A percentile compares a stretch with the other conserved stretches of the same genome.
Evolutionary conservation across 441 rosid species (phyloP).

Genomic region (Populus hybrid): DNA sequence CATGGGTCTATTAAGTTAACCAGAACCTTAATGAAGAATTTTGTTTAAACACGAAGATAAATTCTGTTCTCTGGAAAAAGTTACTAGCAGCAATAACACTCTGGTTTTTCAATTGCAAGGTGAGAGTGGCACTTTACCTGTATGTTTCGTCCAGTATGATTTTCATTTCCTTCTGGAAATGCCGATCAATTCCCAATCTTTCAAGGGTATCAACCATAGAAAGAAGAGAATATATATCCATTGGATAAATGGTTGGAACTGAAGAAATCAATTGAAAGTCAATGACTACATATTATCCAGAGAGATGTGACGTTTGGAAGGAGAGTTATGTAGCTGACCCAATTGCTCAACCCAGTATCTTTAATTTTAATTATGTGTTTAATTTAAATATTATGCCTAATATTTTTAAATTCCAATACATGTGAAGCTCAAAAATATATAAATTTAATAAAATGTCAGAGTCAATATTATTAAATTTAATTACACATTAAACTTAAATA

Average conservation of each 20-base stretch:
- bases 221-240: conserved; percentile 52
- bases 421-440: no score
- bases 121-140: conserved; percentile 35
- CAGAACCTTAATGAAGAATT: background rate
- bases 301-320: conserved; percentile 1
- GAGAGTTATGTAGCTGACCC: conserved; percentile 10
- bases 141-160: conserved; percentile 50
- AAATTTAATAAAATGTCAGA: no score
- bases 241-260: conserved; percentile 79
- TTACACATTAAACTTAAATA: no score
- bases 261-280: conserved; percentile 23
- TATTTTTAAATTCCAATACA: no score
- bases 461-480: no score
- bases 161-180: conserved; percentile 59
- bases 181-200: conserved; percentile 62
- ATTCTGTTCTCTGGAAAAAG: background rate
- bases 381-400: no score
- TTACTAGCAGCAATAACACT: conserved; percentile 2
- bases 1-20: background rate
- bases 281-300: conserved; percentile 7
- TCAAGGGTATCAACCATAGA: conserved; percentile 53
- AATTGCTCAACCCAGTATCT: background rate
- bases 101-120: background rate
- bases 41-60: background rate
- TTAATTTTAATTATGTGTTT: no score